phyloP scores from a whole-genome alignment of 139 green algal genomes.

The Haematococcus sp. region DNA sequence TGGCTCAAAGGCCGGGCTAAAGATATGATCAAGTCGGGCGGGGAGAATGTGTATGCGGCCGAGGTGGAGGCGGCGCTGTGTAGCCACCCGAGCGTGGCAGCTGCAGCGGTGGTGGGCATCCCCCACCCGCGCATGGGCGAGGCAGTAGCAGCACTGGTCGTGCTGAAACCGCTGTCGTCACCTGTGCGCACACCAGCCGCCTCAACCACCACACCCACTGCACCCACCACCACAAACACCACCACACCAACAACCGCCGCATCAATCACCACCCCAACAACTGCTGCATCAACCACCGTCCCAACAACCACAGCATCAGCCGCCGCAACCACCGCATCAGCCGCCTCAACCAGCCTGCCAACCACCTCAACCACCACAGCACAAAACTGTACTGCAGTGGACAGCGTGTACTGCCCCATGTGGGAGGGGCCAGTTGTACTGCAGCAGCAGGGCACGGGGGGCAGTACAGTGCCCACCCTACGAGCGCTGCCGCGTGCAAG shows the following conservation, averaged over 20 bases:
- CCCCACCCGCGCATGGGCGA: conserved; percentile 76
- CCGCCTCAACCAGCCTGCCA: no score
- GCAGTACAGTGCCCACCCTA: no score
- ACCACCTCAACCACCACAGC: no score
- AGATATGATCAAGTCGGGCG: conserved; percentile 87
- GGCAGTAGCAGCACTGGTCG: conserved; percentile 2
- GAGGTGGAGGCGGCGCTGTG: conserved; percentile 56
- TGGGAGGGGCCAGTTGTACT: no score
- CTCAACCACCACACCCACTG: neutral
- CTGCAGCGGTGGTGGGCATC: conserved; percentile 77
- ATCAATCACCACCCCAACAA: neutral
- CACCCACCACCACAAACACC: neutral
- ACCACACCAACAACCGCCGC: neutral
- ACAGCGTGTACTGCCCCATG: no score
- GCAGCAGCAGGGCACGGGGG: no score
- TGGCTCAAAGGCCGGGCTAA: conserved; percentile 83
- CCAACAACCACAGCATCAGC: neutral
- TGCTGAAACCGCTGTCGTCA: neutral
- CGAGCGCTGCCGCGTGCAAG: no score
- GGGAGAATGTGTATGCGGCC: conserved; percentile 86
- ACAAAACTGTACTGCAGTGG: no score
- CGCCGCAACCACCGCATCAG: no score
- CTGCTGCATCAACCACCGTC: neutral
- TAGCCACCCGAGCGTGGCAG: conserved; percentile 55
- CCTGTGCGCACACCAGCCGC: neutral